A percentile compares a stretch with the other conserved stretches of the same genome.
Conservation (phyloP, 2,329 filamentous ascomycete genomes). For the Alternaria gansuensis region DNA sequence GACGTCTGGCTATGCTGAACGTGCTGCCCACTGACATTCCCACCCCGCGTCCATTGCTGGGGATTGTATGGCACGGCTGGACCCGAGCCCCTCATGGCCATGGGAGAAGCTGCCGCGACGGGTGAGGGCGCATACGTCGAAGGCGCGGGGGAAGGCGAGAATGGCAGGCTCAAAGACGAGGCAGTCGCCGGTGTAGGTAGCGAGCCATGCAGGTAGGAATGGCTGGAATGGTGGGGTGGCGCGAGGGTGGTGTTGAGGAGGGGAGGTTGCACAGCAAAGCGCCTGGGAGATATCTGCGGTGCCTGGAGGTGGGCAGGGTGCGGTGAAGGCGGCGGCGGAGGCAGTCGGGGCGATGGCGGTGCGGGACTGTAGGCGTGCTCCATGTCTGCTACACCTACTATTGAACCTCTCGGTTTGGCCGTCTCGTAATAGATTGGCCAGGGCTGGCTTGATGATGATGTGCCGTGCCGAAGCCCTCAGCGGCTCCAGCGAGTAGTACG, state of each 20-base stretch:
- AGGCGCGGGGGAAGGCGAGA: conserved; percentile 49
- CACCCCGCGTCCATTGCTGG: conserved; percentile 58
- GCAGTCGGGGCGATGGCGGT: conserved; percentile 33
- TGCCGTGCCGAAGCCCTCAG: conserved; percentile 43
- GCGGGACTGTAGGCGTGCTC: conserved; percentile 20
- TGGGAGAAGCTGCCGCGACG: conserved; percentile 44
- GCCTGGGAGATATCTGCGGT: conserved; percentile 45
- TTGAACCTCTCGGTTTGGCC: conserved; percentile 11
- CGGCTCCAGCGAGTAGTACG: conserved; percentile 42
- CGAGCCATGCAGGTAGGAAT: conserved; percentile 44
- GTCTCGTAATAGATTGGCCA: conserved; percentile 10
- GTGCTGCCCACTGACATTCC: conserved; percentile 51
- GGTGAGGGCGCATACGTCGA: conserved; percentile 48
- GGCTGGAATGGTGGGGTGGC: conserved; percentile 42
- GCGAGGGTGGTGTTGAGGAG: conserved; percentile 54
- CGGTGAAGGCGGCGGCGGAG: conserved; percentile 33
- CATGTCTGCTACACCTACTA: conserved; percentile 28
- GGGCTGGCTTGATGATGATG: conserved; percentile 25
- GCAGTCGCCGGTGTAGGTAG: conserved; percentile 53
- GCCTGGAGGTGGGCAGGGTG: conserved; percentile 26
- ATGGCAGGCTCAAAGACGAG: conserved; percentile 48
- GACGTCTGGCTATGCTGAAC: conserved; percentile 45
- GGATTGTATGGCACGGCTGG: conserved; percentile 58
- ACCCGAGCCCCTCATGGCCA: conserved; percentile 46
- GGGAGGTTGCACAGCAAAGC: conserved; percentile 54